Evolutionary conservation across 2,329 filamentous ascomycete species (phyloP).

Genomic region (Beauveria medogensis): DNA sequence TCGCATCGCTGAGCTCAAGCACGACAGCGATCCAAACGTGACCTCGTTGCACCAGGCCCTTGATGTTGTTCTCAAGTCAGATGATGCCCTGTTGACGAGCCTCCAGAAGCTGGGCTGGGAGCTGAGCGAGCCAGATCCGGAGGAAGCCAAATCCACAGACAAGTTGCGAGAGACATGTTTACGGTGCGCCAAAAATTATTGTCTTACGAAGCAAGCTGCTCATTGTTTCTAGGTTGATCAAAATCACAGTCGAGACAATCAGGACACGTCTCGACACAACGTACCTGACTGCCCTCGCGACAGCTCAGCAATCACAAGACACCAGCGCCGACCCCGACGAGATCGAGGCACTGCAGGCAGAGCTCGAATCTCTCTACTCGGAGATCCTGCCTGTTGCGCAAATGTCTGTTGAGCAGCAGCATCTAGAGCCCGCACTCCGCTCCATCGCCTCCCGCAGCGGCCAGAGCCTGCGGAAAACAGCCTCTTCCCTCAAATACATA

Average conservation of each 20-base stretch:
- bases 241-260: constrained; percentile 47
- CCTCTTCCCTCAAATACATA: constrained; percentile 43
- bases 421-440: constrained; percentile 51
- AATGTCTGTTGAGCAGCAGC: constrained; percentile 62
- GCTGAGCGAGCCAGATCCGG: constrained; percentile 43
- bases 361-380: constrained; percentile 60
- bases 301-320: constrained; percentile 21
- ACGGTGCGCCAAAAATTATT: constrained; percentile 26
- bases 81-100: constrained; percentile 57
- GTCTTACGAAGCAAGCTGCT: not conserved
- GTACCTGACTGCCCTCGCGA: constrained; percentile 40
- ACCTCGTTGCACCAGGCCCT: constrained; percentile 41
- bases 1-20: constrained; percentile 40
- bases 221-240: constrained; percentile 38
- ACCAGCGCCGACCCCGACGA: constrained; percentile 28
- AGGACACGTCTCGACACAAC: constrained; percentile 47
- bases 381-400: constrained; percentile 63
- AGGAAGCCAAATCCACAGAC: constrained; percentile 45
- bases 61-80: constrained; percentile 44
- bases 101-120: constrained; percentile 59
- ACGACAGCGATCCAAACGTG: constrained; percentile 34
- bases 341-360: constrained; percentile 47
- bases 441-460: constrained; percentile 35
- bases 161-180: constrained; percentile 52
- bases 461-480: constrained; percentile 35